A percentile compares a stretch with the other conserved stretches of the same genome.
Conservation (phyloP, 2,329 filamentous ascomycete species). For the Dothideomycetidae sp. region DNA sequence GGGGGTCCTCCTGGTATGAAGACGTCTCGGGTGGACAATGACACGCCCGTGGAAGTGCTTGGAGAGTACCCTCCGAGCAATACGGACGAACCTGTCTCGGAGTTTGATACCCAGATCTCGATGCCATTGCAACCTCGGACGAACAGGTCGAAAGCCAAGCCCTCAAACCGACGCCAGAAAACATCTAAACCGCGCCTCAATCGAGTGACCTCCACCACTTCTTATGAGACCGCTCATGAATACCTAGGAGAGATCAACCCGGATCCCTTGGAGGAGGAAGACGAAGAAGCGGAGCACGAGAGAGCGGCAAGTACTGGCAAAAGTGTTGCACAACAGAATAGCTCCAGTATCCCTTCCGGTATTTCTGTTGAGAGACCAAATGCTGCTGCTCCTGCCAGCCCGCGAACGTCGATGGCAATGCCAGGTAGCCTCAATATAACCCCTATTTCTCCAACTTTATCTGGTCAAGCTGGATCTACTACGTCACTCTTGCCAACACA, state of each 20-base stretch:
- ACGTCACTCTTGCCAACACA: conserved; percentile 3
- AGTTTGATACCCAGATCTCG: conserved; percentile 1
- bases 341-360: not conserved
- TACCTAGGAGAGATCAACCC: conserved; percentile 6
- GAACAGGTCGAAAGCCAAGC: conserved; percentile 14
- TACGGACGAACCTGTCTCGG: conserved; percentile 2
- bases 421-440: conserved; percentile 8
- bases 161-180: not conserved
- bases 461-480: conserved; percentile 7
- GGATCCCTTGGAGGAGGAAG: not conserved
- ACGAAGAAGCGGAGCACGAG: conserved; percentile 3
- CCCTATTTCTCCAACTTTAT: conserved; percentile 5
- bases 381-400: not conserved
- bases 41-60: not conserved
- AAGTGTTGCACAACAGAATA: not conserved
- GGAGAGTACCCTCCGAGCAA: not conserved
- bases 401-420: conserved; percentile 4
- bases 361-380: not conserved
- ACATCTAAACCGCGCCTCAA: conserved; percentile 1
- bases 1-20: conserved; percentile 19
- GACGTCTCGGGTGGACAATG: conserved; percentile 17
- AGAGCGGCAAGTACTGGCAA: not conserved
- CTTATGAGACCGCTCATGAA: conserved; percentile 9
- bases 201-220: conserved; percentile 7
- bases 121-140: conserved; percentile 4